A percentile compares a stretch with the other conserved stretches of the same genome.
These are phyloP conservation scores for Neurospora sp. DNA, from an alignment of 495 filamentous ascomycete genomes.

Conservation along the genomic window DNA sequence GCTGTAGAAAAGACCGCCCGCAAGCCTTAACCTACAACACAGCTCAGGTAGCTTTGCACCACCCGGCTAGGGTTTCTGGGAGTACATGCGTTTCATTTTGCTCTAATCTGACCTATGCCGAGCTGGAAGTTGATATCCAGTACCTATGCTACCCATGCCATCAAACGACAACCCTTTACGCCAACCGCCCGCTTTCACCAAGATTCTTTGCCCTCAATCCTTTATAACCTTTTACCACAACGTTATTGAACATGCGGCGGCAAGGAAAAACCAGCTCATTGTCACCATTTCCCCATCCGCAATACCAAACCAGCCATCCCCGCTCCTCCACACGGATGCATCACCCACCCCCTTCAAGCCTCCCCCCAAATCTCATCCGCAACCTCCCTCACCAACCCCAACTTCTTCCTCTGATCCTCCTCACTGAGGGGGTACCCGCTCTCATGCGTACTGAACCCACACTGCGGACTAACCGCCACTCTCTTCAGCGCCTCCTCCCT, in stretches of 20 bases:
- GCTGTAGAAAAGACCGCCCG: no score
- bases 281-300: neutral
- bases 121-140: constrained; percentile 13
- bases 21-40: no score
- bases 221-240: neutral
- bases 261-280: neutral
- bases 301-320: no score
- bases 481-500: constrained; percentile 58
- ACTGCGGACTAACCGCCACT: constrained; percentile 65
- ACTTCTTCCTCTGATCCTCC: constrained; percentile 61
- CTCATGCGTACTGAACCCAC: constrained; percentile 67
- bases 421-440: constrained; percentile 55
- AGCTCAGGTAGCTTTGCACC: no score
- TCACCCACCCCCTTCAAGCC: constrained; percentile 18
- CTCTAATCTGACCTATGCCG: no score
- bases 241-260: neutral
- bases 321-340: no score
- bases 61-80: no score
- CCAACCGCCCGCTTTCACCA: neutral
- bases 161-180: neutral
- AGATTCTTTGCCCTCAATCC: neutral
- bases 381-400: constrained; percentile 56
- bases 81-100: no score
- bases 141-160: neutral
- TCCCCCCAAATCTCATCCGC: constrained; percentile 64